Evolutionary conservation across 2,329 filamentous ascomycete species (phyloP), one percentile per base, ranked within the genome.

Genomic region (Epichloe uncinata): DNA sequence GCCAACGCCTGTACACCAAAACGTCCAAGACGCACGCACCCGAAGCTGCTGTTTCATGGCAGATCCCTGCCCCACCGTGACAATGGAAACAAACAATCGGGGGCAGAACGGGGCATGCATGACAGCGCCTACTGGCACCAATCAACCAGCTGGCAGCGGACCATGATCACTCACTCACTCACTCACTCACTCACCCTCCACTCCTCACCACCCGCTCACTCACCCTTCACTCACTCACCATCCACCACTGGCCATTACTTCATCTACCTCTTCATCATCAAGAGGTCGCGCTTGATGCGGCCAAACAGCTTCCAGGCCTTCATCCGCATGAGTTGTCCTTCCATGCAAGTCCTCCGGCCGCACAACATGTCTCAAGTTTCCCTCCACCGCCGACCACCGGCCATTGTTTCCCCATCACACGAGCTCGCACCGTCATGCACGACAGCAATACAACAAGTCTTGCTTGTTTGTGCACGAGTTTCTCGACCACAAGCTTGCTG

Each of bases 21-120:
- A 45, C 18, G 47, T 16, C 16, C 41, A 26, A 16, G 43, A 50
- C 48, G 48, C 48, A 50, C 36, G 37, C 48, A 47, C 37, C 48
- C 49, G 49, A 33, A 26, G 49, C 30, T 15, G 30, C 3, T 36
- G 49, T 43, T 50, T 47, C 49, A 47, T 41, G 33, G 43, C 44
- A 35, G 22, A 47, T 37, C 8, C 42, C 49, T 47, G 43, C 44
- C 37, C 20, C 35, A 46, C 37, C 48, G 13, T 33, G 11, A 36
- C 47, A 30, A 38, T 38, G 41, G 33, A 30, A 38, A 38, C 26
- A 37, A 26, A 18, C 20, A 15, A 20, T 15, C 18, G 38, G 7
- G 34, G 16, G 6, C 12, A 12, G 8, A 15, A 11, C 38, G 16
- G 38, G 38, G 11, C 35, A 4, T 7, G 35, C 35, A 16, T 41